Conservation (phyloP, 2,329 filamentous ascomycete genomes). For the Leptoxyphium fumago region DNA sequence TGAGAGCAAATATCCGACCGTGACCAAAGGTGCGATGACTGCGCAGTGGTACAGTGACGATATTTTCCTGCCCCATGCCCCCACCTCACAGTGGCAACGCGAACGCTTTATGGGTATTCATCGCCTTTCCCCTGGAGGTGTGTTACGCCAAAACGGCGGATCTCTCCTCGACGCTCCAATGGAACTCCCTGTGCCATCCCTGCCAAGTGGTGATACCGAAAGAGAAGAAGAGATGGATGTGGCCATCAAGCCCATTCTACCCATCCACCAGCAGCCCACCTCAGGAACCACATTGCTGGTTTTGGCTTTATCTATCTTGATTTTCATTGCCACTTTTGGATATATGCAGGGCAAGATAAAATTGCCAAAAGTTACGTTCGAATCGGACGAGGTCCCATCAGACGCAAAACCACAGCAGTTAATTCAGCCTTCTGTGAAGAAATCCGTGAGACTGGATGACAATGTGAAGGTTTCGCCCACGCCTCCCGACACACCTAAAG, state of each 20-base stretch:
- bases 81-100: conserved; percentile 11
- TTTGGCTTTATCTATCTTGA: background rate
- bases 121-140: conserved; percentile 7
- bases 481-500: conserved; percentile 3
- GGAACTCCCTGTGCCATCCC: background rate
- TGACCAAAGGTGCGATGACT: conserved; percentile 51
- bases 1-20: conserved; percentile 69
- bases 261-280: background rate
- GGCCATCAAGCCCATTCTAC: background rate
- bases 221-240: background rate
- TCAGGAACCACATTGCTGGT: background rate
- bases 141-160: background rate
- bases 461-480: background rate
- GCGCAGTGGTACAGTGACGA: conserved; percentile 43
- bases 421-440: background rate
- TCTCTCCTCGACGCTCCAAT: background rate
- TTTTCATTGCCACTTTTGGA: background rate
- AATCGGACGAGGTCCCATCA: background rate
- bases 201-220: background rate
- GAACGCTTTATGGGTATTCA: conserved; percentile 17
- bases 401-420: background rate
- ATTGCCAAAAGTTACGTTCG: background rate
- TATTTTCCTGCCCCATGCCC: conserved; percentile 31
- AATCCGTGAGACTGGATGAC: background rate
- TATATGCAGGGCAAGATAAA: background rate